These are phyloP conservation scores for Beauveria rudraprayagi DNA, from an alignment of 2,329 filamentous ascomycete species.

Conservation along the genomic window DNA sequence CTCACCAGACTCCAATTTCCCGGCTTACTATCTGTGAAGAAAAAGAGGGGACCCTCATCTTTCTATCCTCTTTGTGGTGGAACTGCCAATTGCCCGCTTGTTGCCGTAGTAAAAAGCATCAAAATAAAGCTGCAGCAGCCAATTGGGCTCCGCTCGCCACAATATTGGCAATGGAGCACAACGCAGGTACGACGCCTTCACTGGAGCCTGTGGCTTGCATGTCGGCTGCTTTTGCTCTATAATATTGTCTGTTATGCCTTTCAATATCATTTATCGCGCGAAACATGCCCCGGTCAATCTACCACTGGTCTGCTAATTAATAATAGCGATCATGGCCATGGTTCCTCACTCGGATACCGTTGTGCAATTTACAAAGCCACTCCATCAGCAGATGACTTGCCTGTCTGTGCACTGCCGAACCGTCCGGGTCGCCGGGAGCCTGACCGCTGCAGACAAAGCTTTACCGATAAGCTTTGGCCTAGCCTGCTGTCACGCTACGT, in stretches of 20 bases:
- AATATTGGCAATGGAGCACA: constrained; percentile 3
- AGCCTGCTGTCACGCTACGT: neutral
- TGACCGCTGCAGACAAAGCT: neutral
- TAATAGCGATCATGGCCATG: too few species aligned
- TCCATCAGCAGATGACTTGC: neutral
- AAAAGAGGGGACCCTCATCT: neutral
- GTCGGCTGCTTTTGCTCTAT: too few species aligned
- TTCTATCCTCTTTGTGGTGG: neutral
- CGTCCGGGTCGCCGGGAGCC: neutral
- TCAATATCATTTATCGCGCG: neutral
- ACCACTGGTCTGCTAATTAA: neutral
- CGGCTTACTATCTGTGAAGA: neutral
- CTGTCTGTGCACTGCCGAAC: constrained; percentile 1
- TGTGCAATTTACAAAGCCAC: too few species aligned
- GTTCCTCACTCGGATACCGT: too few species aligned
- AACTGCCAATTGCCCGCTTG: constrained; percentile 1
- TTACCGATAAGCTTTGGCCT: constrained; percentile 4
- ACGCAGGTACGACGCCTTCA: constrained; percentile 1
- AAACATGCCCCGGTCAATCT: neutral
- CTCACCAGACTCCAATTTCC: neutral
- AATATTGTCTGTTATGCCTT: neutral
- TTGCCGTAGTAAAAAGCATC: neutral
- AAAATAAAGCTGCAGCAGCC: neutral
- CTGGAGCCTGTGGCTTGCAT: constrained; percentile 1
- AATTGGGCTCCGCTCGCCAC: neutral